Conservation (phyloP, 129 eudicot genomes). For the Solidago caesia region DNA sequence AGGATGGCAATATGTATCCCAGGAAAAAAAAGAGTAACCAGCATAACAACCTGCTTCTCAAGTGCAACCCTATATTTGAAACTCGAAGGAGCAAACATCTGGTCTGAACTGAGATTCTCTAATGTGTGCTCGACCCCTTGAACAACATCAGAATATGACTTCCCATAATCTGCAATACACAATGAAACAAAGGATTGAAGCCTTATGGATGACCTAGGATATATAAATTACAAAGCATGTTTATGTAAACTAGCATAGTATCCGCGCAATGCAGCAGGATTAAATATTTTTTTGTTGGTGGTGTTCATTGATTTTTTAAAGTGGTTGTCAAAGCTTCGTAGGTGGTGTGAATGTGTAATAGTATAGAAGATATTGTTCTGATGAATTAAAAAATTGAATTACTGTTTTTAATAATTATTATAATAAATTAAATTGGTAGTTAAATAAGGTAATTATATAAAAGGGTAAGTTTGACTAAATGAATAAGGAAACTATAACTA, state of each 20-base stretch:
- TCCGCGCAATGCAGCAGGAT: too few relatives aligned
- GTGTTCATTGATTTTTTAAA: too few relatives aligned
- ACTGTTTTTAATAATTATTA: too few relatives aligned
- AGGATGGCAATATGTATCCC: background rate
- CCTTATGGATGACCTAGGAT: background rate
- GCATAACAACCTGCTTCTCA: slow-evolving; percentile 71
- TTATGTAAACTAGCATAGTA: background rate
- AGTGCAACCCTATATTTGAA: slow-evolving; percentile 81
- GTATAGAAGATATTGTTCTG: too few relatives aligned
- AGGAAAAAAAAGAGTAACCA: background rate
- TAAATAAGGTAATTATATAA: too few relatives aligned
- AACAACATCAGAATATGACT: slow-evolving; percentile 80
- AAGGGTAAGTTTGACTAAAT: too few relatives aligned
- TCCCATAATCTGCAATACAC: slow-evolving; percentile 71
- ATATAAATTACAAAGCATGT: slow-evolving; percentile 1
- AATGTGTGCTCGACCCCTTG: slow-evolving; percentile 68
- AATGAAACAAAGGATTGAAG: slow-evolving; percentile 14
- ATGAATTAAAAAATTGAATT: too few relatives aligned
- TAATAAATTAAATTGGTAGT: too few relatives aligned
- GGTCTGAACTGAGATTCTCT: slow-evolving; percentile 74
- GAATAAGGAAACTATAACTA: too few relatives aligned
- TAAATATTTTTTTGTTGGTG: too few relatives aligned
- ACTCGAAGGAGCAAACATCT: slow-evolving; percentile 66
- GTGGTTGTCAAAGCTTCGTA: too few relatives aligned
- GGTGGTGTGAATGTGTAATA: too few relatives aligned